Evolutionary conservation across 805 yeast species (phyloP).

Genomic region (Brettanomyces anomalus): DNA sequence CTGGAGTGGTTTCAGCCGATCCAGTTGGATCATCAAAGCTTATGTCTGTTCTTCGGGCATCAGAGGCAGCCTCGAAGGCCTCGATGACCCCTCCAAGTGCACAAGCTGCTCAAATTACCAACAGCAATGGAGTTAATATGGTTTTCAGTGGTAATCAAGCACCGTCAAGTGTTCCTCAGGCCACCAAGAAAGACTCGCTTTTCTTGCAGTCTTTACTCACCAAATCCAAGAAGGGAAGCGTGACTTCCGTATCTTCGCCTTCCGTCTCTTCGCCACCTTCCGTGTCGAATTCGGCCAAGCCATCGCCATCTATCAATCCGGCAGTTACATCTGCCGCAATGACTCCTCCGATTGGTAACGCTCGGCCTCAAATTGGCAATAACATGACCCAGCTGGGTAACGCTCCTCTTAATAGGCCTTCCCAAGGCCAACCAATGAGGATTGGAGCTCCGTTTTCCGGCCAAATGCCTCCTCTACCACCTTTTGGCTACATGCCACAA

Average conservation of each 20-base stretch:
- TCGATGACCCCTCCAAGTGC: neutral
- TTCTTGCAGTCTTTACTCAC: constrained; percentile 40
- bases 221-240: constrained; percentile 15
- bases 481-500: no score
- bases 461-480: neutral
- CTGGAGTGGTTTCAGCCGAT: constrained; percentile 10
- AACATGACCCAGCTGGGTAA: no score
- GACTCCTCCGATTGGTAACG: no score
- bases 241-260: neutral
- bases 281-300: constrained; percentile 2
- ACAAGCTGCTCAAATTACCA: no score
- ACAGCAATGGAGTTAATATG: no score
- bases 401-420: no score
- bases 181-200: constrained; percentile 23
- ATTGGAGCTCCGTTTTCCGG: neutral
- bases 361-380: no score
- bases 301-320: neutral
- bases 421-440: no score
- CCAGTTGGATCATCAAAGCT: constrained; percentile 13
- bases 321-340: no score
- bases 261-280: constrained; percentile 12
- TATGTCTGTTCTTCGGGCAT: constrained; percentile 8
- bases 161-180: neutral
- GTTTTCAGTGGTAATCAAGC: no score
- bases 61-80: neutral